These are phyloP conservation scores for Kondoa subrosea DNA, from an alignment of 768 basidiomycete genomes.

Conservation along the genomic window DNA sequence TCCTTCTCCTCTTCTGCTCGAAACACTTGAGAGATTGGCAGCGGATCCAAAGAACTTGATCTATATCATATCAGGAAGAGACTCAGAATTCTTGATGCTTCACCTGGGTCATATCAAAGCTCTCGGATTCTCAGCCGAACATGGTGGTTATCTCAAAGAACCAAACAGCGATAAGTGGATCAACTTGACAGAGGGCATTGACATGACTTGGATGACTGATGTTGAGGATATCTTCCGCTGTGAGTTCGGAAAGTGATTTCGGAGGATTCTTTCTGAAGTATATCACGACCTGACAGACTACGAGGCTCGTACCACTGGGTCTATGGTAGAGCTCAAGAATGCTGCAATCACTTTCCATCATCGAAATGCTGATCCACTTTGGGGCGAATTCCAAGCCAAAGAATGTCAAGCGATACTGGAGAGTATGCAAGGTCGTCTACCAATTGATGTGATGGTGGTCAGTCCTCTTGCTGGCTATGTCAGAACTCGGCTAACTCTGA, in stretches of 20 bases:
- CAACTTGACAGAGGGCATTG: slow-evolving; percentile 76
- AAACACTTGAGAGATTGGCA: slow-evolving; percentile 53
- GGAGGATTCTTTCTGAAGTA: slow-evolving; percentile 4
- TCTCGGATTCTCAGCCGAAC: slow-evolving; percentile 87
- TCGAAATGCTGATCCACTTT: slow-evolving; percentile 78
- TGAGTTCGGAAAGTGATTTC: slow-evolving; percentile 30
- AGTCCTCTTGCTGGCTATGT: background rate
- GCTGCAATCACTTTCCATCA: slow-evolving; percentile 98
- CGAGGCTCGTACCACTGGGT: slow-evolving; percentile 69
- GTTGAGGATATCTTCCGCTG: slow-evolving; percentile 88
- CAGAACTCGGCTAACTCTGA: slow-evolving; percentile 1
- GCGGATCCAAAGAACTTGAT: slow-evolving; percentile 76
- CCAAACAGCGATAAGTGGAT: slow-evolving; percentile 54
- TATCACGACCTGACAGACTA: slow-evolving; percentile 18
- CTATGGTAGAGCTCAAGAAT: slow-evolving; percentile 91
- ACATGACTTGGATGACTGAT: slow-evolving; percentile 96
- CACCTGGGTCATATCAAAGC: slow-evolving; percentile 69
- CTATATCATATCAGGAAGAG: slow-evolving; percentile 93
- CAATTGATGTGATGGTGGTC: slow-evolving; percentile 52
- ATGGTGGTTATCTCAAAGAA: slow-evolving; percentile 75
- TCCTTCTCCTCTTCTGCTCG: slow-evolving; percentile 56
- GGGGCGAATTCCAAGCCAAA: slow-evolving; percentile 68
- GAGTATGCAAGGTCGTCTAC: slow-evolving; percentile 82
- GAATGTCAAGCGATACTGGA: slow-evolving; percentile 93
- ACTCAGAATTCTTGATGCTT: slow-evolving; percentile 74